These are phyloP conservation scores for Dipsacomyces acuminosporus DNA, from an alignment of 371 early-diverging fungal species.

Conservation along the genomic window DNA sequence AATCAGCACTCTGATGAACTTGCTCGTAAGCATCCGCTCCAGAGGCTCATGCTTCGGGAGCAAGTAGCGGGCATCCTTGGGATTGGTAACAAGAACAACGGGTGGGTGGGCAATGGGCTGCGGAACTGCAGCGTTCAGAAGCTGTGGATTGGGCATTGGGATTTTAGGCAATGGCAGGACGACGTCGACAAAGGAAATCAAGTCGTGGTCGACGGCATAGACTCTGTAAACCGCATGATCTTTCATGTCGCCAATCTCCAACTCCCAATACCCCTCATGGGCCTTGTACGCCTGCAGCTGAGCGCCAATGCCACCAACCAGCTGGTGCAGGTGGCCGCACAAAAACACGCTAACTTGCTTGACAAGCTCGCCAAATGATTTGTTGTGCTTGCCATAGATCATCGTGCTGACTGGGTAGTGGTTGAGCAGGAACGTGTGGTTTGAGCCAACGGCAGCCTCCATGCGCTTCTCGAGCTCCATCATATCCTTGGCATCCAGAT, in stretches of 20 bases:
- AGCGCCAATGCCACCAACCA: conserved; percentile 63
- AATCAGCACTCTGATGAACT: conserved; percentile 70
- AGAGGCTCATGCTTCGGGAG: conserved; percentile 70
- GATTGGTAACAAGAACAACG: conserved; percentile 79
- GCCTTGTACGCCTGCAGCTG: conserved; percentile 61
- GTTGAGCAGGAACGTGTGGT: conserved; percentile 50
- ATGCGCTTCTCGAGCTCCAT: conserved; percentile 57
- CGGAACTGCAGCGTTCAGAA: conserved; percentile 21
- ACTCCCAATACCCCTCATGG: conserved; percentile 61
- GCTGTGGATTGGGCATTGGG: conserved; percentile 49
- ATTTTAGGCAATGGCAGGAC: conserved; percentile 55
- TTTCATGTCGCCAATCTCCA: conserved; percentile 87
- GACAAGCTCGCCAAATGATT: conserved; percentile 59
- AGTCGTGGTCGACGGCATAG: conserved; percentile 80
- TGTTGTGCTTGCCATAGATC: conserved; percentile 61
- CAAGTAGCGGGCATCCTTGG: conserved; percentile 75
- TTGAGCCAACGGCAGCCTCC: conserved; percentile 28
- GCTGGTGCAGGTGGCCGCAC: conserved; percentile 83
- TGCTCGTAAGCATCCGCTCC: conserved; percentile 54
- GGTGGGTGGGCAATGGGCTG: conserved; percentile 55
- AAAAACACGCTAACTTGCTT: conserved; percentile 64
- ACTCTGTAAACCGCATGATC: conserved; percentile 75
- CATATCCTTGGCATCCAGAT: conserved; percentile 70
- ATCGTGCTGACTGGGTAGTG: conserved; percentile 86
- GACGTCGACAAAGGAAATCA: conserved; percentile 76